Base-by-base conservation (phyloP, 129 eudicot species). In the Artemisia argyi region DNA sequence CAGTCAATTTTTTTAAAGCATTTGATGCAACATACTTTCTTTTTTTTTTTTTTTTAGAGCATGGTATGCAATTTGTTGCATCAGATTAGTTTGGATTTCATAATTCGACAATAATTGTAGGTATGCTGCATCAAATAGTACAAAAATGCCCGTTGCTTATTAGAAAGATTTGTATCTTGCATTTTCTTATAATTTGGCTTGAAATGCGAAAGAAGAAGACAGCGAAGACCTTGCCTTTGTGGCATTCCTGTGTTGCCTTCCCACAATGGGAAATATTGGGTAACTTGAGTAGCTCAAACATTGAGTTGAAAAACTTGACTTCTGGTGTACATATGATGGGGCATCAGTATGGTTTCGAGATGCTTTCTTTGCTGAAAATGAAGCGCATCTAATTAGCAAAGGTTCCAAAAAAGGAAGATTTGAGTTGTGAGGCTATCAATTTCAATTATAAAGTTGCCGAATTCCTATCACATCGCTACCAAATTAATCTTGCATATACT, bases 211-310 rank as follows among this genome's bases (percentile, higher is more conserved):
- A 39, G 46, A 7, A 13, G 7, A 35, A 46, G 28, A 61, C 22
- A 11, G 30, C 12, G 13, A 44, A 65, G 60, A n/a, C 61, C 54
- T 66, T 79, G 76, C 89, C 89, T 81, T 84, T 57, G 65, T 63
- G 39, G 74, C 18, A 42, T 65, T 74, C 12, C 64, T 63, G 26
- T 61, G 59, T 3, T 42, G 66, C 60, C 68, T 77, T 49, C 63
- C 69, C 28, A 66, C n/a, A 16, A 18, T 28, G n/a, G 77, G 52
- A 17, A 80, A 28, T 55, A 30, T 70, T 9, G 68, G 64, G 66
- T 52, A 56, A 46, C 59, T 13, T 16, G 76, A 71, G 79, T 55
- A 47, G 72, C 76, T 81, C 13, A 71, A 72, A 48, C 52, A 68
- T 44, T 30, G 79, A 69, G 73, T 26, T 30, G 64, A 20, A 65